Percentiles rank a stretch among this genome's conserved stretches.
Conservation (phyloP, 2,329 filamentous ascomycete species). For the Thelonectria blattea region DNA sequence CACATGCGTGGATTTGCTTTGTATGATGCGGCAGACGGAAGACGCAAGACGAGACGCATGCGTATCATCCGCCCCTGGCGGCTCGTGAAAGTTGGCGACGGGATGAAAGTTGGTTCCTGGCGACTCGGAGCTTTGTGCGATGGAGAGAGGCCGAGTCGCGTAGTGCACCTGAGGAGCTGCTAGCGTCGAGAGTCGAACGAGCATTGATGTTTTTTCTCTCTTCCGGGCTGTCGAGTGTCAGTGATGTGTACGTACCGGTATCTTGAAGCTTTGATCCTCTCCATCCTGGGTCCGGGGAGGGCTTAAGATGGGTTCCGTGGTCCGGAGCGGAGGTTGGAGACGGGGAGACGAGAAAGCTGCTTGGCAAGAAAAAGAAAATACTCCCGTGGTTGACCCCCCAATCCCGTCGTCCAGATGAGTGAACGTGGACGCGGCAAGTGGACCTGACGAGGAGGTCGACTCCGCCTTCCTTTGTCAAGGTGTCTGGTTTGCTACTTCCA, state of each 20-base stretch:
- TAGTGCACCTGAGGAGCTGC: neutral
- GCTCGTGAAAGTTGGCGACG: neutral
- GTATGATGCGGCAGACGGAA: slow-evolving; percentile 1
- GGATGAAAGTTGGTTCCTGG: neutral
- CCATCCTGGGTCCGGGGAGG: slow-evolving; percentile 3
- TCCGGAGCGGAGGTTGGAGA: slow-evolving; percentile 2
- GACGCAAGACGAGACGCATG: neutral
- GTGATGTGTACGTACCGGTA: neutral
- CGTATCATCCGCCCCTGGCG: neutral
- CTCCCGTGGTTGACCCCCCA: slow-evolving; percentile 2
- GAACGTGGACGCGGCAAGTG: slow-evolving; percentile 28
- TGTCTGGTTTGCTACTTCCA: neutral
- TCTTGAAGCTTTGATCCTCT: slow-evolving; percentile 3
- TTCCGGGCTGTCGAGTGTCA: too few relatives aligned
- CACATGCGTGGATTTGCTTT: neutral
- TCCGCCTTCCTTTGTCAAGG: neutral
- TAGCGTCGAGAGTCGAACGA: neutral
- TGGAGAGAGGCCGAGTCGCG: neutral
- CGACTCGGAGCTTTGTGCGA: too few relatives aligned
- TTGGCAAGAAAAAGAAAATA: neutral
- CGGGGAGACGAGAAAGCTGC: neutral
- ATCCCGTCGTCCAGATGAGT: slow-evolving; percentile 15
- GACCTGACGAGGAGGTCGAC: slow-evolving; percentile 1
- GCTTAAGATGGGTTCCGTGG: neutral
- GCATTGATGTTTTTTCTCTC: neutral